Evolutionary conservation across 306 rosid species (phyloP), one percentile per base, ranked within the genome.

Genomic region (Acacia confusa): DNA sequence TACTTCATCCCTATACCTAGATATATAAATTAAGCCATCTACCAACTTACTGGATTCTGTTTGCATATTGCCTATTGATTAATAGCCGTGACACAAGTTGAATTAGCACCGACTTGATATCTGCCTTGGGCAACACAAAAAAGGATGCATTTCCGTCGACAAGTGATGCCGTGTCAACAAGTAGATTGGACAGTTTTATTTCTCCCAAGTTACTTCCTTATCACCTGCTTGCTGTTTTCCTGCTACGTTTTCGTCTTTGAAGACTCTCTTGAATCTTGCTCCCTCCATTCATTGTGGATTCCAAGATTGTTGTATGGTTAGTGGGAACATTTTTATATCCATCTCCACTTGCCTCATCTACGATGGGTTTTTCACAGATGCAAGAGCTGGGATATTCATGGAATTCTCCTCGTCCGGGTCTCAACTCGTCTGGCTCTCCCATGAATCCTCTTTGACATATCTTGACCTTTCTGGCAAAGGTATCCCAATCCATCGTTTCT

Each of bases 381-480:
- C 99, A 96, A 12, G 89, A 52, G 70, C 87, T 82, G 7, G 99
- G 99, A 84, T 81, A 92, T 79, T 96, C 99, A 57, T 88, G 97
- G 84, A 93, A 93, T 83, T 96, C 99, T 36, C 94, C 97, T 47
- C 98, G 89, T 52, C 99, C 97, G 9, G 87, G 93, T 84, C 79
- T 91, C 89, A 90, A 85, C 86, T 94, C 98, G 15, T 87, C 93
- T 7, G 99, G 99, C 76, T 96, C 98, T 68, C 99, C 99, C 99
- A 93, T 93, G 92, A 92, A 96, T 81, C 95, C 98, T 82, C 94
- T 85, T 76, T 94, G 98, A 83, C 87, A 81, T 25, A 92, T 85
- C 84, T 88, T 92, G n/a, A 94, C 92, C 89, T 90, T 94, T 81
- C 80, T 80, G 19, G 95, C 50, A 69, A 92, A 94, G 48, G 89